Percentiles rank a stretch among this genome's conserved stretches.
Conservation (phyloP, 2,329 filamentous ascomycete genomes). For the Cladophialophora bantiana region DNA sequence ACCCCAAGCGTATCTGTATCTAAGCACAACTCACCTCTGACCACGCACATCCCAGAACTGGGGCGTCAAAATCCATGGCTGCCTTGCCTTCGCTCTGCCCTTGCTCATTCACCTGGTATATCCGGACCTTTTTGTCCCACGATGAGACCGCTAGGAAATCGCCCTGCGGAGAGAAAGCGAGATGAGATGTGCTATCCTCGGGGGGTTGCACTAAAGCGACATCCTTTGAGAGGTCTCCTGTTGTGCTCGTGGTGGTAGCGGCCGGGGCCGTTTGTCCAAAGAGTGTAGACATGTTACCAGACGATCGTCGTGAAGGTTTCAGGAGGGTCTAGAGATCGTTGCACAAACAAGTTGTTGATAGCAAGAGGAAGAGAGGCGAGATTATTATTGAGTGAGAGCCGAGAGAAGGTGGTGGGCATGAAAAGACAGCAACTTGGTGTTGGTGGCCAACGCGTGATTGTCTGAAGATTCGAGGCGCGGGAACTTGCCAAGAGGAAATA, state of each 20-base stretch:
- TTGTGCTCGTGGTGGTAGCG: conserved; percentile 69
- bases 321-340: neutral
- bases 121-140: conserved; percentile 97
- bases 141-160: conserved; percentile 90
- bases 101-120: conserved; percentile 85
- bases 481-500: neutral
- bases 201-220: conserved; percentile 79
- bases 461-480: neutral
- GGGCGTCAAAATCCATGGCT: conserved; percentile 82
- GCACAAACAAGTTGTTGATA: neutral
- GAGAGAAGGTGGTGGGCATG: neutral
- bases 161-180: conserved; percentile 77
- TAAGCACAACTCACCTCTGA: conserved; percentile 71
- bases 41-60: conserved; percentile 85
- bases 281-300: conserved; percentile 65
- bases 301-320: neutral
- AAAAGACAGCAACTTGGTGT: neutral
- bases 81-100: conserved; percentile 86
- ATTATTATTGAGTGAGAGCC: neutral
- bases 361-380: neutral
- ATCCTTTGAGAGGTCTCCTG: conserved; percentile 91
- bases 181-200: conserved; percentile 86
- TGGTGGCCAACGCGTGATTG: neutral
- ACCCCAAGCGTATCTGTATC: neutral
- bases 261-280: conserved; percentile 62